A percentile compares a stretch with the other conserved stretches of the same genome.
Evolutionary conservation across 139 green algal species (phyloP).

Genomic region (Chlamydomonas schloesseri): DNA sequence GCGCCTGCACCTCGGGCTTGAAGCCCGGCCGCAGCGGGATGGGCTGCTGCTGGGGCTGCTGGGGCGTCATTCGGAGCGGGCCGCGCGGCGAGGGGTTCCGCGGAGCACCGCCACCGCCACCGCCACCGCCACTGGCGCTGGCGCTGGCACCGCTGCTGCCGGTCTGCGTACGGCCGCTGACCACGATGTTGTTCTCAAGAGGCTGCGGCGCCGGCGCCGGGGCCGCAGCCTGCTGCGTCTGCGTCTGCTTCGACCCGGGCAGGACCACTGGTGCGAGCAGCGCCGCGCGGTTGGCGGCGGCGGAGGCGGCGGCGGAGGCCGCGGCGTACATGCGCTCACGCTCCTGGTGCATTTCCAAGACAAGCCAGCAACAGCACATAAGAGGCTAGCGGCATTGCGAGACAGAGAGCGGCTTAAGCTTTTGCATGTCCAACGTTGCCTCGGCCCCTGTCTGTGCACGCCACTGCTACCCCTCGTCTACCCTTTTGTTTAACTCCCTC

Average conservation of each 20-base stretch:
- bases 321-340: conserved; percentile 25
- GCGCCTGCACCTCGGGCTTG: background rate
- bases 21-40: conserved; percentile 5
- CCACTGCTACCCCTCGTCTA: background rate
- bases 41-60: conserved; percentile 5
- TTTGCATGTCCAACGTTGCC: too few species aligned
- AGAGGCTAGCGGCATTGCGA: too few species aligned
- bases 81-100: too few species aligned
- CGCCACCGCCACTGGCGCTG: too few species aligned
- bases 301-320: background rate
- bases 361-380: background rate
- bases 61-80: too few species aligned
- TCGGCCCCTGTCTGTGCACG: too few species aligned
- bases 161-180: too few species aligned
- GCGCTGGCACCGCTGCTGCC: too few species aligned
- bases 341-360: conserved; percentile 10
- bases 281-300: background rate
- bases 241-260: background rate
- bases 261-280: background rate
- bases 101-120: too few species aligned
- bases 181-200: background rate
- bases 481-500: too few species aligned
- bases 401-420: too few species aligned
- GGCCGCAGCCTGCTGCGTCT: background rate
- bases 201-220: background rate